Evolutionary conservation across 208 protist genomes (phyloP).

Genomic region (Wallacemonas rigidus): DNA sequence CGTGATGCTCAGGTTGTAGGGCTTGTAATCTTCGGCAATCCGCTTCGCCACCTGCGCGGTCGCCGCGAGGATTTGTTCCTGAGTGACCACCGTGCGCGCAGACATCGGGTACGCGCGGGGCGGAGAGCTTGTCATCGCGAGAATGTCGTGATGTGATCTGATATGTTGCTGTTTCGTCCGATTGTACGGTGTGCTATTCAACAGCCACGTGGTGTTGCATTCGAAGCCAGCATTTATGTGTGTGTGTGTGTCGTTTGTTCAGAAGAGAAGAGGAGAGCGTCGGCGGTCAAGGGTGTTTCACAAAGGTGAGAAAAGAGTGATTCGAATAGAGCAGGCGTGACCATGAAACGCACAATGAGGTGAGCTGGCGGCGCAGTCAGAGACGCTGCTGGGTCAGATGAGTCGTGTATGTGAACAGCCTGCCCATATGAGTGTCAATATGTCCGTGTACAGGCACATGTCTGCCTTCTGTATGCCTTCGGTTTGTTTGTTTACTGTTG

Average conservation of each 20-base stretch:
- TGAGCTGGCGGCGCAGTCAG: too few species aligned
- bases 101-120: slow-evolving; percentile 65
- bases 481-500: not conserved
- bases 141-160: not conserved
- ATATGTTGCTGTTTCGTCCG: slow-evolving; percentile 3
- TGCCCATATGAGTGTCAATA: too few species aligned
- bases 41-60: slow-evolving; percentile 53
- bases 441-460: too few species aligned
- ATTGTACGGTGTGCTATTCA: not conserved
- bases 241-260: slow-evolving; percentile 7
- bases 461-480: not conserved
- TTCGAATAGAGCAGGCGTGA: too few species aligned
- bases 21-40: slow-evolving; percentile 76
- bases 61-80: slow-evolving; percentile 57
- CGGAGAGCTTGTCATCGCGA: slow-evolving; percentile 10
- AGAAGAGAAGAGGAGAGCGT: slow-evolving; percentile 6
- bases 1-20: slow-evolving; percentile 31
- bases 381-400: too few species aligned
- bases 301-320: too few species aligned
- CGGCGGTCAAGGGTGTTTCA: too few species aligned
- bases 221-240: slow-evolving; percentile 3
- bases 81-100: slow-evolving; percentile 40
- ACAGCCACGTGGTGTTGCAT: too few species aligned
- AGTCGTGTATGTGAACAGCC: too few species aligned
- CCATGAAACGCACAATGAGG: too few species aligned